Base-by-base conservation (phyloP, 306 rosid species). In the Cyclanthera cordifolia region DNA sequence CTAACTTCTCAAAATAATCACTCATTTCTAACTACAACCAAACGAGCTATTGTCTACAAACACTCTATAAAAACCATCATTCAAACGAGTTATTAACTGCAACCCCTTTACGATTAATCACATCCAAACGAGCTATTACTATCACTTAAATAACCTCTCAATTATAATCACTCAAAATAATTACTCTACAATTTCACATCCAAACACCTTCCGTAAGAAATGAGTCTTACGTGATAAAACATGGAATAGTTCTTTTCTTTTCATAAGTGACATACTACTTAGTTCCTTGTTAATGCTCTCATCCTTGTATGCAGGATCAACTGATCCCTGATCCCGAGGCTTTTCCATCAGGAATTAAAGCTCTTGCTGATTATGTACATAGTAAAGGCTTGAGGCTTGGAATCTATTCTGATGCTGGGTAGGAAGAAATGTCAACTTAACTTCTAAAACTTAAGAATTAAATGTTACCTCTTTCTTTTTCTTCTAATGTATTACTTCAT, bases 351-450 rank as follows among this genome's bases (percentile, higher is more conserved):
- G 99, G 99, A 93, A 86, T 93, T 77, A 90, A 87, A 79, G 87
- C 95, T 23, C 76, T 93, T 60, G 88, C 99, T 46, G 94, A 93
- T 83, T 90, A 93, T 75, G 74, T 90, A 30, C 96, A 93, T 70
- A 80, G 77, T 34, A 87, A 82, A 81, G 99, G 94, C 78, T 93
- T 90, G 68, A 90, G 87, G 84, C 85, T 93, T 78, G 99, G 99
- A 70, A 87, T 89, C 51, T 93, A 93, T 83, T 90, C 99, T 65
- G 94, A 86, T 84, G 99, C 99, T 19, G 99, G 99, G 99, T 93
- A 84, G 73, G 85, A 65, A 77, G 73, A 74, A 28, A 70, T 64
- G 72, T 74, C 73, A 59, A 74, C 50, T 60, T 28, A 34, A 48
- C 53, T 23, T 79, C 74, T 68, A 37, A 60, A 75, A 57, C 61